phyloP scores from a whole-genome alignment of 148 eudicot genomes.

The Chenopodium berlandieri region DNA sequence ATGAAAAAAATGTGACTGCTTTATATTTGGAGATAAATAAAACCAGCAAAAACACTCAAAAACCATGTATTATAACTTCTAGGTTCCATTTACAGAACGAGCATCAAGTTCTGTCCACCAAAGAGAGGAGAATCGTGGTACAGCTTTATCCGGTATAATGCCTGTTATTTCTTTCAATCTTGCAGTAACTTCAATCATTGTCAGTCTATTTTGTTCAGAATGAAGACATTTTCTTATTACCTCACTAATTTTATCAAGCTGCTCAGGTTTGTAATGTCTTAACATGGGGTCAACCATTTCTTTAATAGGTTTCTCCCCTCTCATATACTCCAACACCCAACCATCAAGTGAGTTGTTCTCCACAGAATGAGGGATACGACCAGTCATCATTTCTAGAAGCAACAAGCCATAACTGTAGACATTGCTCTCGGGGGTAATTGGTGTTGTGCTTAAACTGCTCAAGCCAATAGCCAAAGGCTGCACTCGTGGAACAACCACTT shows the following conservation, averaged over 20 bases:
- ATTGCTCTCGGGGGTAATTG: conserved; percentile 41
- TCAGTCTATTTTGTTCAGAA: conserved; percentile 46
- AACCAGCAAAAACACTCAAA: conserved; percentile 6
- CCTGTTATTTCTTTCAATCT: conserved; percentile 68
- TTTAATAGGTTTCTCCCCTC: conserved; percentile 38
- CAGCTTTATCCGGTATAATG: conserved; percentile 55
- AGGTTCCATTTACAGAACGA: conserved; percentile 41
- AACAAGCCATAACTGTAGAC: conserved; percentile 72
- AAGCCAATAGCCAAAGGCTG: conserved; percentile 24
- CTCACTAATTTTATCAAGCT: conserved; percentile 54
- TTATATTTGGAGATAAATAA: conserved; percentile 17
- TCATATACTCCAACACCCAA: conserved; percentile 65
- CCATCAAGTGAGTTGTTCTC: conserved; percentile 37
- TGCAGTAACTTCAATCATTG: conserved; percentile 56
- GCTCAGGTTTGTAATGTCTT: conserved; percentile 40
- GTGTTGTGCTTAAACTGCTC: conserved; percentile 7
- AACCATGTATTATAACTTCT: conserved; percentile 14
- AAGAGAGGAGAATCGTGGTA: conserved; percentile 64
- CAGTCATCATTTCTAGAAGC: conserved; percentile 75
- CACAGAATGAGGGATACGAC: conserved; percentile 52
- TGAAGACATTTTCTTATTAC: conserved; percentile 57
- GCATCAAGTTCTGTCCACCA: conserved; percentile 90
- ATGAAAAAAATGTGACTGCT: neutral
- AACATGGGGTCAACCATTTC: conserved; percentile 77
- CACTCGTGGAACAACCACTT: conserved; percentile 33